A percentile compares a stretch with the other conserved stretches of the same genome.
phyloP scores from a whole-genome alignment of 495 filamentous ascomycete species.

The Bathelium albidoporum region DNA sequence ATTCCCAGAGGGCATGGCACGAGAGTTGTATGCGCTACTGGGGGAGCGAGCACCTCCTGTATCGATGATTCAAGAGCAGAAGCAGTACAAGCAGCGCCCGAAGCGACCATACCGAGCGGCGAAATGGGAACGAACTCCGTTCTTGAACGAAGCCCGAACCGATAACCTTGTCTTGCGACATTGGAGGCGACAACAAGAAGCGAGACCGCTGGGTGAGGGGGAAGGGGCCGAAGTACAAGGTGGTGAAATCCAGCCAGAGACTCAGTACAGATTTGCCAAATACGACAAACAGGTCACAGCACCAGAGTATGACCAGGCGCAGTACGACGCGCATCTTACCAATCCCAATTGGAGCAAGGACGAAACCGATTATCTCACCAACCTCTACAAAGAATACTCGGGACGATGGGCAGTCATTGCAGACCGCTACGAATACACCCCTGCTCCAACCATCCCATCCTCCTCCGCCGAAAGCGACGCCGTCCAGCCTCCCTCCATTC shows the following conservation, averaged over 20 bases:
- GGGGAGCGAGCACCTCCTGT: slow-evolving; percentile 7
- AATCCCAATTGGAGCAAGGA: slow-evolving; percentile 74
- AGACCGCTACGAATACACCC: slow-evolving; percentile 70
- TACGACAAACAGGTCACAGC: slow-evolving; percentile 69
- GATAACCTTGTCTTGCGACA: slow-evolving; percentile 6
- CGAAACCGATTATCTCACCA: slow-evolving; percentile 85
- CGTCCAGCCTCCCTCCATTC: slow-evolving; percentile 34
- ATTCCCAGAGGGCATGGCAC: slow-evolving; percentile 1
- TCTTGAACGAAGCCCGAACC: slow-evolving; percentile 3
- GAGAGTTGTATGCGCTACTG: slow-evolving; percentile 4
- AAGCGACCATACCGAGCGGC: slow-evolving; percentile 6
- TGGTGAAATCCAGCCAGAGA: not conserved
- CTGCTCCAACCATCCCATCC: slow-evolving; percentile 37
- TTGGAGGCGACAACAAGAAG: slow-evolving; percentile 7
- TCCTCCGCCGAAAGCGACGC: slow-evolving; percentile 35
- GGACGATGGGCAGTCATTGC: slow-evolving; percentile 84
- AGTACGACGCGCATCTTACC: slow-evolving; percentile 67
- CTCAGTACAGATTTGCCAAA: slow-evolving; percentile 47
- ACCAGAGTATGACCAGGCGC: slow-evolving; percentile 72
- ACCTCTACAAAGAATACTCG: slow-evolving; percentile 62
- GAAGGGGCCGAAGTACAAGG: not conserved
- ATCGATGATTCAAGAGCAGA: slow-evolving; percentile 4
- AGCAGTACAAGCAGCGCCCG: slow-evolving; percentile 2
- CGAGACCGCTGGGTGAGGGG: not conserved
- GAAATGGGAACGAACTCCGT: slow-evolving; percentile 4